phyloP scores from a whole-genome alignment of 2,329 filamentous ascomycete genomes.

The Clarireedia paspali region DNA sequence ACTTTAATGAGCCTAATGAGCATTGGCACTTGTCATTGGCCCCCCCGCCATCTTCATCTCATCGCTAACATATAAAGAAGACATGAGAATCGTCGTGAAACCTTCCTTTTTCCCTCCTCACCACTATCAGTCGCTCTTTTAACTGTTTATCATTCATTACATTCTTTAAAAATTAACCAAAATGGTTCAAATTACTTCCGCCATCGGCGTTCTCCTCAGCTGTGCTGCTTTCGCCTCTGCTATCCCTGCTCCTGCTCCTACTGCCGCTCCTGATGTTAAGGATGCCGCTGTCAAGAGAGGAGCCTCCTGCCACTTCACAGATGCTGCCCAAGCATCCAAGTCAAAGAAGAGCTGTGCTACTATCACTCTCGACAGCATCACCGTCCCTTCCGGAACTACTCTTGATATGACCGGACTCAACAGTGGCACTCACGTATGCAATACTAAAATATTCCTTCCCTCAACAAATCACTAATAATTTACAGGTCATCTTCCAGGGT shows the following conservation, averaged over 20 bases:
- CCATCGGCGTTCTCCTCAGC: conserved; percentile 16
- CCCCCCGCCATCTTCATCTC: neutral
- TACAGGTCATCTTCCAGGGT: conserved; percentile 51
- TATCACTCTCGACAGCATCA: conserved; percentile 45
- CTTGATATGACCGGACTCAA: conserved; percentile 49
- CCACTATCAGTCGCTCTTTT: neutral
- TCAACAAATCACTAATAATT: neutral
- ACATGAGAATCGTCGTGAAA: neutral
- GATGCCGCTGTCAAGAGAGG: conserved; percentile 11
- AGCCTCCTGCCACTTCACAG: conserved; percentile 47
- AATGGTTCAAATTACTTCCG: conserved; percentile 21
- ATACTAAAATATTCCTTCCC: neutral
- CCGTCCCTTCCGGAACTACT: conserved; percentile 50
- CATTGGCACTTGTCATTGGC: no score
- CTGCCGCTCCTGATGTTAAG: conserved; percentile 19
- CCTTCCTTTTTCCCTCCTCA: neutral
- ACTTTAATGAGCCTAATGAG: no score
- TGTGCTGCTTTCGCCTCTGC: conserved; percentile 14
- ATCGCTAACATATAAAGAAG: neutral
- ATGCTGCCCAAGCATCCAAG: conserved; percentile 39
- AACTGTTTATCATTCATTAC: neutral
- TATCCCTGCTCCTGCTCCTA: conserved; percentile 17
- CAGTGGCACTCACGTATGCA: conserved; percentile 34
- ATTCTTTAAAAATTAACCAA: conserved; percentile 9
- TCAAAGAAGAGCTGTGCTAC: conserved; percentile 44